A percentile compares a stretch with the other conserved stretches of the same genome.
These are phyloP conservation scores for Metahyphopichia silvanorum DNA, from an alignment of 805 yeast genomes.

Conservation along the genomic window DNA sequence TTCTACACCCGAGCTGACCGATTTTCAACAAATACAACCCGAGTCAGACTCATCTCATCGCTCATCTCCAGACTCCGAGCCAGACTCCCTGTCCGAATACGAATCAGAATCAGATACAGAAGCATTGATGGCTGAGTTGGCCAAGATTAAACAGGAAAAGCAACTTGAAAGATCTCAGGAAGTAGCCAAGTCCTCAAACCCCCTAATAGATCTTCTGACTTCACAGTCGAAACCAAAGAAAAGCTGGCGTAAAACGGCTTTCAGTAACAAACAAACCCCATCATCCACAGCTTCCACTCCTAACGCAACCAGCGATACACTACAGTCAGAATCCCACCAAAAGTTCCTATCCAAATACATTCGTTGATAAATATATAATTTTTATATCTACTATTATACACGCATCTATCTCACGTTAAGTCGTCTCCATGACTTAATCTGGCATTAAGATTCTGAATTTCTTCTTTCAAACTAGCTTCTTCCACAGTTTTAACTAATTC, in stretches of 20 bases:
- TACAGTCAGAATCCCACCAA: slow-evolving; percentile 32
- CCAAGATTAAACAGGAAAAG: slow-evolving; percentile 12
- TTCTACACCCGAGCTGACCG: too few species aligned
- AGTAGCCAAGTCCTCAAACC: slow-evolving; percentile 7
- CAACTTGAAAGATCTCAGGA: slow-evolving; percentile 5
- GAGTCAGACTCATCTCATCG: too few species aligned
- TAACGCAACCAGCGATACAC: slow-evolving; percentile 26
- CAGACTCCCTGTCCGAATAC: slow-evolving; percentile 5
- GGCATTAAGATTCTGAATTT: slow-evolving; percentile 77
- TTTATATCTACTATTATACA: background rate
- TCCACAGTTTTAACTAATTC: slow-evolving; percentile 95
- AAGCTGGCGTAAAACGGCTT: slow-evolving; percentile 29
- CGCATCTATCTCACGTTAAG: slow-evolving; percentile 11
- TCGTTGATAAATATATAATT: slow-evolving; percentile 10
- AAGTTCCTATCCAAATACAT: slow-evolving; percentile 33
- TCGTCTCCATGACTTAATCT: slow-evolving; percentile 43
- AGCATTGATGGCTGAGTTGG: slow-evolving; percentile 2
- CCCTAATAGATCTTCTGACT: slow-evolving; percentile 5
- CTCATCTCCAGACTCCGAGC: too few species aligned
- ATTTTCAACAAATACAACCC: too few species aligned
- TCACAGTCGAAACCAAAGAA: slow-evolving; percentile 12
- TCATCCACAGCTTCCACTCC: background rate
- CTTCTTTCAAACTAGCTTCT: slow-evolving; percentile 86
- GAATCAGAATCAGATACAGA: slow-evolving; percentile 1
- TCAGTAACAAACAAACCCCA: slow-evolving; percentile 9